Evolutionary conservation across 306 rosid genomes (phyloP), one percentile per base, ranked within the genome.

Genomic region (Fragaria nilgerrensis): DNA sequence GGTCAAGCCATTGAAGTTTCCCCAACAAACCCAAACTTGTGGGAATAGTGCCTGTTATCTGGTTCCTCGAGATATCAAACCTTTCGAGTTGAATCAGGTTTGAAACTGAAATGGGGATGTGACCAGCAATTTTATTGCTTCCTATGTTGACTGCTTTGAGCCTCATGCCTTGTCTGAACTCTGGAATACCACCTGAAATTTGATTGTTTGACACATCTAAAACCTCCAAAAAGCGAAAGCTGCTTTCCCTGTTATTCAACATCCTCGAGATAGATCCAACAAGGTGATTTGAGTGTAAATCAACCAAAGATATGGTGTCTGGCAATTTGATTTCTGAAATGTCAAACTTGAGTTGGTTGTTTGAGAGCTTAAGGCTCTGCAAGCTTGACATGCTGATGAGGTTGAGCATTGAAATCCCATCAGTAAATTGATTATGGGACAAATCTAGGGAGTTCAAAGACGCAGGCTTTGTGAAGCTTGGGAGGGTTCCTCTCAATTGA

Each of bases 1-100:
- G 58, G 75, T 95, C 99, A 59, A 95, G 92, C 99, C 97, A 95
- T 49, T 88, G 87, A 37, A 95, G 90, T 32, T 90, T 89, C 79
- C 61, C 77, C 82, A 95, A 27, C 67, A 49, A 70, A 3, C 97
- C 96, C 82, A 95, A 5, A 61, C 86, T 62, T 50, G 90, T 80
- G 17, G 99, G 99, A 58, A 95, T 86, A 36, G 81, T 83, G 77
- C 97, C 97, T 59, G 68, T 12, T 73, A 95, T 82, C 80, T 87
- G 89, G 85, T 95, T 95, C 85, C 99, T 92, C n/a, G 96, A 90
- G 66, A 92, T 79, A 59, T 91, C 93, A 50, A 95, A 75, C 86
- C 82, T 89, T 84, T 81, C 86, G 2, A 95, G 90, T 23, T 85
- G 87, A 45, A 68, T 47, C 79, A 90, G 87, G 75, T 88, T 92